A percentile compares a stretch with the other conserved stretches of the same genome.
phyloP scores from a whole-genome alignment of 2,329 filamentous ascomycete species.

The Dothistroma pini region DNA sequence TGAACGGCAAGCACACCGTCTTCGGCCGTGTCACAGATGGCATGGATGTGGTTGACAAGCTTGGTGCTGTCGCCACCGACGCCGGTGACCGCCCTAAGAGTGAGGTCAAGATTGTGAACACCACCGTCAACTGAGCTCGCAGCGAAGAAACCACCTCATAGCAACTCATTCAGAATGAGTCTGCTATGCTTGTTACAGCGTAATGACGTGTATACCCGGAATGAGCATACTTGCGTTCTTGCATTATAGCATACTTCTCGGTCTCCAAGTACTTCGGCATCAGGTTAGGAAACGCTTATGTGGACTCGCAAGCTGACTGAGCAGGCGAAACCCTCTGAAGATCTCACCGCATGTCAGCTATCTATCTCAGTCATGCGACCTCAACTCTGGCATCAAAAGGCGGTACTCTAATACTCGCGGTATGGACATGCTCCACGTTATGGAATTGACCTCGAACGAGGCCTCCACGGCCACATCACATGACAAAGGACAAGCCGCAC shows the following conservation, averaged over 20 bases:
- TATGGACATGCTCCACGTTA: neutral
- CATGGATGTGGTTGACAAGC: conserved; percentile 83
- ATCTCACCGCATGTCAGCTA: too few relatives aligned
- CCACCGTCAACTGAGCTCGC: conserved; percentile 22
- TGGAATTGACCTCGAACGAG: neutral
- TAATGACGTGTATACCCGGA: neutral
- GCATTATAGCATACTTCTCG: neutral
- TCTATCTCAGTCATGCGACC: too few relatives aligned
- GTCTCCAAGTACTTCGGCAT: neutral
- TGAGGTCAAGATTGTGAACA: conserved; percentile 66
- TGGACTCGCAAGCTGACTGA: neutral
- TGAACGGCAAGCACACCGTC: conserved; percentile 88
- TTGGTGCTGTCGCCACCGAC: conserved; percentile 83
- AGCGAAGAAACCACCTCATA: neutral
- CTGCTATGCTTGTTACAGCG: neutral
- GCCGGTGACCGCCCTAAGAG: conserved; percentile 73
- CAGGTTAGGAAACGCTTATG: neutral
- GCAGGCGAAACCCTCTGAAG: neutral
- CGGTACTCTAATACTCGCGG: neutral
- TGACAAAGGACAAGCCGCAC: neutral
- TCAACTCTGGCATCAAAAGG: too few relatives aligned
- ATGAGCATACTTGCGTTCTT: neutral
- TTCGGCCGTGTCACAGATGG: conserved; percentile 88
- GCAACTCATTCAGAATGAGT: neutral
- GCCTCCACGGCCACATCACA: neutral